Base-by-base conservation (phyloP, 106 monocot genomes). In the Chionographis japonica region DNA sequence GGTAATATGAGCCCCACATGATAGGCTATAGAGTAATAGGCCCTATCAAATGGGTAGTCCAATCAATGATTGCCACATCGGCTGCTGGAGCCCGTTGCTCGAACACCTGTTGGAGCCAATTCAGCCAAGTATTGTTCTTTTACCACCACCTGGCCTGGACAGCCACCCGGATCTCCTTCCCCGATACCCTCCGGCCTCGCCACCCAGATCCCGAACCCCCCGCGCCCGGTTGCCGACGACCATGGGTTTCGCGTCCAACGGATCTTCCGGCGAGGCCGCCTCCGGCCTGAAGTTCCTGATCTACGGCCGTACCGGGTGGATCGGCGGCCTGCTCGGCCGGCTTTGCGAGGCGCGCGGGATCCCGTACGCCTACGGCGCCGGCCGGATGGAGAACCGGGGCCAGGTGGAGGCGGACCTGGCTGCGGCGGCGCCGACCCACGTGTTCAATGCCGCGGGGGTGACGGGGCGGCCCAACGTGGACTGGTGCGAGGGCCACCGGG, bases 391-490 rank as follows among this genome's bases (percentile, higher is more conserved):
- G 39, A 60, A 75, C 38, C 59, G 75, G 8, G 40, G 60, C 52
- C 49, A 61, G 51, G 66, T 75, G 10, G 35, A 35, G 50, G 5
- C 37, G 68, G 75, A 75, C 61, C 56, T 75, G 37, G 35, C 55
- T 14, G 54, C 36, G 38, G 60, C 61, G 43, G 67, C 68, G 36
- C 75, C 75, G 58, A 75, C 75, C 17, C 75, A 75, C 67, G 75
- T 75, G 12, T 75, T 75, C 52, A 75, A 75, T 40, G 75, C 75
- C 38, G 75, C 75, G 20, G 75, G 75, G 14, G 75, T 75, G 18
- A 75, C 75, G 4, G 75, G 75, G 16, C 56, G 75, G 67, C 75
- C 75, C 40, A 75, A 75, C 57, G 75, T 75, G 42, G 75, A 75
- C 75, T 75, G 75, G 75, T 75, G 75, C 53, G 75, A 75, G 59